Evolutionary conservation across 371 early-diverging fungal species (phyloP), one percentile per base, ranked within the genome.

Genomic region (Mortierella sp.): DNA sequence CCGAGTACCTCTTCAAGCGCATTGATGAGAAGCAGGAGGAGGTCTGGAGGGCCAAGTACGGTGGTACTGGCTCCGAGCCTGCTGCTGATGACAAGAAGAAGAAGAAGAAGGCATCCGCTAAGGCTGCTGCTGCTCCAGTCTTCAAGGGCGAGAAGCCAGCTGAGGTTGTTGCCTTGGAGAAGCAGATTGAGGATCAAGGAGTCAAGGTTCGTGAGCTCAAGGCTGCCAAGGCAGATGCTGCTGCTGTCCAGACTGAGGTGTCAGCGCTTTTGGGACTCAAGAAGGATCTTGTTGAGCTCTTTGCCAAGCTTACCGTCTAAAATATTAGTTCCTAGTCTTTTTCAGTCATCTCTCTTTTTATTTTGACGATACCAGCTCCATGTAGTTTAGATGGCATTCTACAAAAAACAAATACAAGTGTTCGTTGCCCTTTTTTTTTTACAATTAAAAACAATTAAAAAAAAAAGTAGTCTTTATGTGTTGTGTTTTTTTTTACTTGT

Each of bases 1-100:
- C 99, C 52, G 96, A 95, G 82, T 97, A 98, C 84, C 92, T 99
- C 78, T 99, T 99, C 90, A 94, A 92, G 68, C 89, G 89, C 71
- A 97, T 99, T 82, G 98, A 98, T 76, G 96, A 96, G 79, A 92
- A 93, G 89, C 90, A 91, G 90, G 95, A 94, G 77, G 91, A 92
- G 44, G 89, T 93, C 38, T 94, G 90, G 91, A 89, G 95, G 76
- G 75, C 74, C 50, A 93, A 93, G 89, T 97, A 95, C 88, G 95
- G 95, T 75, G 95, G 96, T 42, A 89, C 88, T 57, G 86, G 88
- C 16, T 60, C 71, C 28, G 87, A 73, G 50, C 75, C 81, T 9
- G 79, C 75, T 1, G 88, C 87, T 26, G 83, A 84, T 55, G 84
- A 88, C 44, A 89, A 88, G 81, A 88, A 90, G 86, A 89, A 86